Percentiles rank a stretch among this genome's conserved stretches.
phyloP scores from a whole-genome alignment of 495 filamentous ascomycete genomes.

The Amphirosellinia nigrospora region DNA sequence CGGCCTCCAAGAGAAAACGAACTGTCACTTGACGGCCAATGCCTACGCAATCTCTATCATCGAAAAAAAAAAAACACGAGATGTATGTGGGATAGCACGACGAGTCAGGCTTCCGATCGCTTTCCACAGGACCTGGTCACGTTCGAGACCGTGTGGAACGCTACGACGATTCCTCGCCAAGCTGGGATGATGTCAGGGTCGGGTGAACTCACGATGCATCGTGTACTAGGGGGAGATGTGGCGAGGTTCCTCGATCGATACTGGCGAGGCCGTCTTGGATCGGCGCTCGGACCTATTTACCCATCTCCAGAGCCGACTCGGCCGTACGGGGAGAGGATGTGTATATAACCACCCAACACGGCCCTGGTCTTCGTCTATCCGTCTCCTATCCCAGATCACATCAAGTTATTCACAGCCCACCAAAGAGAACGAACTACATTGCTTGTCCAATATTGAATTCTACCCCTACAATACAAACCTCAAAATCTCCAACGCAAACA shows the following conservation, averaged over 20 bases:
- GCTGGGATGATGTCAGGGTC: slow-evolving; percentile 1
- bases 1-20: not conserved
- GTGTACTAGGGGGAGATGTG: not conserved
- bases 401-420: not conserved
- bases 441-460: not conserved
- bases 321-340: not conserved
- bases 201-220: not conserved
- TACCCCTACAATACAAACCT: too few relatives aligned
- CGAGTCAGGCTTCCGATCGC: slow-evolving; percentile 22
- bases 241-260: not conserved
- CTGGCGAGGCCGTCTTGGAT: not conserved
- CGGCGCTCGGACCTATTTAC: not conserved
- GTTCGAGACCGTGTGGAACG: slow-evolving; percentile 22
- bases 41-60: slow-evolving; percentile 7
- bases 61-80: slow-evolving; percentile 5
- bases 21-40: not conserved
- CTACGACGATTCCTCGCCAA: not conserved
- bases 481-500: not conserved
- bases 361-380: not conserved
- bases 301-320: not conserved
- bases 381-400: not conserved
- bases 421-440: not conserved
- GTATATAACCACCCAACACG: slow-evolving; percentile 7
- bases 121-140: slow-evolving; percentile 4
- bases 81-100: not conserved